Evolutionary conservation across 352 stramenopile genomes (phyloP).

Genomic region (Globisporangium cylindrosporum): DNA sequence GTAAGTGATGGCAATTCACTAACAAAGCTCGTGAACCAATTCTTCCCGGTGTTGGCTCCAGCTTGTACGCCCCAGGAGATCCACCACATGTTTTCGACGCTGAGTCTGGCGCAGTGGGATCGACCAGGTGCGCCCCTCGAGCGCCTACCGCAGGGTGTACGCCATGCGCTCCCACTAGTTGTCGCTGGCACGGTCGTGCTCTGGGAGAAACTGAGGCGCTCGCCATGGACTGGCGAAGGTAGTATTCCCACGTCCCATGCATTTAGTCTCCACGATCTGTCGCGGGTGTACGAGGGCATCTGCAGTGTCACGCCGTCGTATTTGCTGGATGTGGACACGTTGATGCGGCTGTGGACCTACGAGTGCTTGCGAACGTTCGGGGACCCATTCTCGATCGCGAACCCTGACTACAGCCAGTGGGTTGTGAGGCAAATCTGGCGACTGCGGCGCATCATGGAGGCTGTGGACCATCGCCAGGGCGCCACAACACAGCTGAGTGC

Average conservation of each 20-base stretch:
- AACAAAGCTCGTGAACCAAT: slow-evolving; percentile 18
- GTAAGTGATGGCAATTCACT: background rate
- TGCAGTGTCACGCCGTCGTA: slow-evolving; percentile 31
- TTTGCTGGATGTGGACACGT: slow-evolving; percentile 38
- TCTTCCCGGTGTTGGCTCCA: slow-evolving; percentile 35
- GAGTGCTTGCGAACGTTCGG: slow-evolving; percentile 38
- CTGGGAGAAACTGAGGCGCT: slow-evolving; percentile 42
- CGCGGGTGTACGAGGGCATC: slow-evolving; percentile 46
- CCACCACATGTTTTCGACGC: slow-evolving; percentile 31
- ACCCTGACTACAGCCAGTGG: background rate
- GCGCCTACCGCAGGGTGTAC: slow-evolving; percentile 20
- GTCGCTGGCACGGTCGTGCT: slow-evolving; percentile 43
- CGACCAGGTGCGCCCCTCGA: background rate
- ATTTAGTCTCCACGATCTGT: slow-evolving; percentile 51
- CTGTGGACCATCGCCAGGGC: slow-evolving; percentile 13
- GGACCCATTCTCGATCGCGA: slow-evolving; percentile 10
- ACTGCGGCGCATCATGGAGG: slow-evolving; percentile 24
- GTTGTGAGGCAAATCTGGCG: slow-evolving; percentile 20
- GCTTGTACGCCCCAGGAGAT: slow-evolving; percentile 25
- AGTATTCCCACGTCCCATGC: background rate
- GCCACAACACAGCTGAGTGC: background rate
- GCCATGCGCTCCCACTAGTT: slow-evolving; percentile 24
- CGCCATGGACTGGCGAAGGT: background rate
- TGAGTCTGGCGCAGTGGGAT: slow-evolving; percentile 17
- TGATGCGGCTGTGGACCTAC: slow-evolving; percentile 51